A percentile compares a stretch with the other conserved stretches of the same genome.
Conservation (phyloP, 2,329 filamentous ascomycete genomes). For the Trichoderma brevicompactum region DNA sequence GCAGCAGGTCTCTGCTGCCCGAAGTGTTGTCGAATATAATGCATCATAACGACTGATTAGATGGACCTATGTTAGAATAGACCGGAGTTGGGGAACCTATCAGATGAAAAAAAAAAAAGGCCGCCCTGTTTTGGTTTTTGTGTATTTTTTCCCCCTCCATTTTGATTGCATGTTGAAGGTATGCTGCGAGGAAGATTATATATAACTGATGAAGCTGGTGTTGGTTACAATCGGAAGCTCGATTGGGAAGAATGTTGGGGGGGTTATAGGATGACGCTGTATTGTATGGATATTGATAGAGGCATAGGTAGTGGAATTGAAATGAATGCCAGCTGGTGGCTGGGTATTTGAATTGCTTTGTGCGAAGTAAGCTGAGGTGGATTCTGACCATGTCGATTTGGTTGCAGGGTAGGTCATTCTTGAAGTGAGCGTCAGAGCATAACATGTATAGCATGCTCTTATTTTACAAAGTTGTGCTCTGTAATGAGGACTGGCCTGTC, state of each 20-base stretch:
- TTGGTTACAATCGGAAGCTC: not conserved
- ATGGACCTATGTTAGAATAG: constrained; percentile 24
- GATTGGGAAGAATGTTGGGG: not conserved
- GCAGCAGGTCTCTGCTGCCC: not conserved
- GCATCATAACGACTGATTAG: constrained; percentile 15
- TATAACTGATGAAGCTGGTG: not conserved
- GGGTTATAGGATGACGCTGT: not conserved
- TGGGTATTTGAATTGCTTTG: no score
- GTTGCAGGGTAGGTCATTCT: no score
- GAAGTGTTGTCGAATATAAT: not conserved
- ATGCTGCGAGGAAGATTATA: not conserved
- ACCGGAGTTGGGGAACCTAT: constrained; percentile 15
- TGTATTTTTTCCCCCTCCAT: not conserved
- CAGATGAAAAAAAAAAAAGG: not conserved
- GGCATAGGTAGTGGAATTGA: not conserved
- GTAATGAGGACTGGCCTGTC: no score
- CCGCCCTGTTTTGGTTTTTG: not conserved
- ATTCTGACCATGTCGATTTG: no score
- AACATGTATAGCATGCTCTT: no score
- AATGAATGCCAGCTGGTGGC: not conserved
- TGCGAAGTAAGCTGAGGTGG: no score
- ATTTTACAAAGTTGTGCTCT: no score
- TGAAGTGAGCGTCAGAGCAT: no score
- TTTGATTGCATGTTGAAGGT: not conserved
- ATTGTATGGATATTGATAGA: constrained; percentile 2